These are phyloP conservation scores for Rhodosporidiobolus sp. DNA, from an alignment of 768 basidiomycete genomes.

Conservation along the genomic window DNA sequence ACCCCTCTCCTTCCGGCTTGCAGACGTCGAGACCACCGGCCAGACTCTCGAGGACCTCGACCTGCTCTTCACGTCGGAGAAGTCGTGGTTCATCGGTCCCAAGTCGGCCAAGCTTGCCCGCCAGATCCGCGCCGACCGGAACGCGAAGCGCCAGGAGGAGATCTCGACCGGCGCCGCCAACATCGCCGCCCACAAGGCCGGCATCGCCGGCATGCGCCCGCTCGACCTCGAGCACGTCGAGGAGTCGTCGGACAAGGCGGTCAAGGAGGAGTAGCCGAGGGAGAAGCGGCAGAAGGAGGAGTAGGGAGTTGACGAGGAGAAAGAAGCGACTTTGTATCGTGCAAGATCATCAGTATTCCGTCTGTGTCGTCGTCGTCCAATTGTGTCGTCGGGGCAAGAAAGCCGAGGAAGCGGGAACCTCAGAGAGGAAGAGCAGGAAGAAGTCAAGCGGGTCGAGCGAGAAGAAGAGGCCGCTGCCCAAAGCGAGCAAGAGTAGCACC, in stretches of 20 bases:
- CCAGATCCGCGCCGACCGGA: background rate
- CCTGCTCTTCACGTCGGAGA: background rate
- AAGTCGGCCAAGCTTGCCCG: background rate
- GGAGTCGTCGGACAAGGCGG: background rate
- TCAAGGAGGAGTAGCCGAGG: background rate
- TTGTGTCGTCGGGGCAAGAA: no score
- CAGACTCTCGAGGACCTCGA: constrained; percentile 12
- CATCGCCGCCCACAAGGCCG: background rate
- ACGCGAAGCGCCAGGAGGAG: background rate
- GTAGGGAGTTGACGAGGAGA: background rate
- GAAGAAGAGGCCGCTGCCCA: no score
- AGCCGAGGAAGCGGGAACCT: no score
- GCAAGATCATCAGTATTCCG: no score
- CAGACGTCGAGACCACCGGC: constrained; percentile 7
- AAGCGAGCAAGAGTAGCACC: no score
- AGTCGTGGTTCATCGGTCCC: constrained; percentile 2
- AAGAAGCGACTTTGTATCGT: no score
- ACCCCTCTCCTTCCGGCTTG: background rate
- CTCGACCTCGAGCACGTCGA: constrained; percentile 3
- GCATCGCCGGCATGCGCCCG: background rate
- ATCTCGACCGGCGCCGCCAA: background rate
- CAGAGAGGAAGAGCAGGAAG: no score
- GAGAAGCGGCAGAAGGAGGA: background rate
- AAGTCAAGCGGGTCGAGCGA: no score
- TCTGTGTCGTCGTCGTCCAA: no score